These are phyloP conservation scores for Aulographum hederae DNA, from an alignment of 2,329 filamentous ascomycete genomes.

Conservation along the genomic window DNA sequence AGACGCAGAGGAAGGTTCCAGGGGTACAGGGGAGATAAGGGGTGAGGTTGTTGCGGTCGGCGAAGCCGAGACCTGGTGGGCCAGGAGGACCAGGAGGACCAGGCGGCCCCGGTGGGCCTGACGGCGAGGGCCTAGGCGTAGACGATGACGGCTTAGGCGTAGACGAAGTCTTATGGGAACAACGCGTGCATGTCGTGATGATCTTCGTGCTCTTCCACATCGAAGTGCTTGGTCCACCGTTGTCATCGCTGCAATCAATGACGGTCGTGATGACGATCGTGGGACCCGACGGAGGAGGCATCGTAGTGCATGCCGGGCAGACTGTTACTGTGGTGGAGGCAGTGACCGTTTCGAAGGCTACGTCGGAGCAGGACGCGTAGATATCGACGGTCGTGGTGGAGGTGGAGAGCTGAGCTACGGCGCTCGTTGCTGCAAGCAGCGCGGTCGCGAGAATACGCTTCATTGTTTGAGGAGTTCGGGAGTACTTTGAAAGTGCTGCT, in stretches of 20 bases:
- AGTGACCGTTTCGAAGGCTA: background rate
- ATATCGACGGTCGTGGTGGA: background rate
- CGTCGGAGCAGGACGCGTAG: background rate
- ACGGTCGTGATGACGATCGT: slow-evolving; percentile 1
- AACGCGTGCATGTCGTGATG: background rate
- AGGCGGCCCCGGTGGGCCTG: too few species aligned
- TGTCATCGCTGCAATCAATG: background rate
- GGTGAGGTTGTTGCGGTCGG: too few species aligned
- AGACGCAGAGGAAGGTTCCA: too few species aligned
- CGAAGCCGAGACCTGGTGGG: too few species aligned
- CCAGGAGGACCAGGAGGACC: too few species aligned
- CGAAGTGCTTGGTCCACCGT: background rate
- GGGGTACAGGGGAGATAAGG: too few species aligned
- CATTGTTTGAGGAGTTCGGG: background rate
- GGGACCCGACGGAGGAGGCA: background rate
- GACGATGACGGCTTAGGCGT: too few species aligned
- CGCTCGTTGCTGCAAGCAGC: background rate
- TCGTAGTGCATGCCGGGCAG: background rate
- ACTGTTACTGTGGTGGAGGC: background rate
- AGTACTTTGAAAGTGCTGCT: background rate
- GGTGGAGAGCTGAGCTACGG: background rate
- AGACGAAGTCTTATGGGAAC: too few species aligned
- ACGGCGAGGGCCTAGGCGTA: too few species aligned
- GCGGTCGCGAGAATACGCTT: background rate
- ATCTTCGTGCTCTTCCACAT: background rate